Percentiles rank a stretch among this genome's conserved stretches.
Evolutionary conservation across 768 basidiomycete genomes (phyloP).

Genomic region (Boletus subcaerulescens): DNA sequence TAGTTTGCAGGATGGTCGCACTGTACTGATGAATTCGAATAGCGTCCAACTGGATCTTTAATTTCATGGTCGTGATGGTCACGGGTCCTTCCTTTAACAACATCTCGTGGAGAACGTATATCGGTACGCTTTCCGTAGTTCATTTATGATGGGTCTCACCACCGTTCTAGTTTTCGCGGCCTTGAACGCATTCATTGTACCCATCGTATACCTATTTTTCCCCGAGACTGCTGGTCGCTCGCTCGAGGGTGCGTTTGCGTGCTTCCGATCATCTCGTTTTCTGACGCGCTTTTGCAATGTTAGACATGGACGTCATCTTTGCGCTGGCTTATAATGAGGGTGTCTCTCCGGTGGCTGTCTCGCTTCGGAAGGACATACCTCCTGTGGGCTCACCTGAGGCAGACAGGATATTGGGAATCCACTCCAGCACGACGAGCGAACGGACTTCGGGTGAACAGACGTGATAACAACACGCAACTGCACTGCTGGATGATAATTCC

Average conservation of each 20-base stretch:
- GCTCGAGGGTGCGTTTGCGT: constrained; percentile 41
- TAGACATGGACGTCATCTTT: constrained; percentile 48
- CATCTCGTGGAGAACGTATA: constrained; percentile 60
- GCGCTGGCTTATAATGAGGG: constrained; percentile 44
- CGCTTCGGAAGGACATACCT: constrained; percentile 43
- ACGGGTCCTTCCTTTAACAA: constrained; percentile 57
- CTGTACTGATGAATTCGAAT: not conserved
- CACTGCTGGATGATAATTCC: too few relatives aligned
- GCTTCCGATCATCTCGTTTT: not conserved
- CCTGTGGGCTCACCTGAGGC: constrained; percentile 43
- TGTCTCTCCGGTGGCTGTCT: constrained; percentile 43
- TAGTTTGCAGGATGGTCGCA: not conserved
- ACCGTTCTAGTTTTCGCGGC: constrained; percentile 45
- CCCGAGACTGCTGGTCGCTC: constrained; percentile 60
- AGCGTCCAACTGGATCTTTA: constrained; percentile 53
- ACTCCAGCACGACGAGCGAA: constrained; percentile 3
- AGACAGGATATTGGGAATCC: constrained; percentile 41
- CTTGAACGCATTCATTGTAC: constrained; percentile 55
- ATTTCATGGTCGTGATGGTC: constrained; percentile 59
- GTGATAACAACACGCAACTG: not conserved
- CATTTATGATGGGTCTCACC: not conserved
- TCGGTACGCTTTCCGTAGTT: constrained; percentile 34
- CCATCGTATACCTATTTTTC: constrained; percentile 58
- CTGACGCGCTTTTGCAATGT: not conserved
- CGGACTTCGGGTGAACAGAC: constrained; percentile 2